Evolutionary conservation across 2,329 filamentous ascomycete species (phyloP).

Genomic region (Cyanodermella asteris): DNA sequence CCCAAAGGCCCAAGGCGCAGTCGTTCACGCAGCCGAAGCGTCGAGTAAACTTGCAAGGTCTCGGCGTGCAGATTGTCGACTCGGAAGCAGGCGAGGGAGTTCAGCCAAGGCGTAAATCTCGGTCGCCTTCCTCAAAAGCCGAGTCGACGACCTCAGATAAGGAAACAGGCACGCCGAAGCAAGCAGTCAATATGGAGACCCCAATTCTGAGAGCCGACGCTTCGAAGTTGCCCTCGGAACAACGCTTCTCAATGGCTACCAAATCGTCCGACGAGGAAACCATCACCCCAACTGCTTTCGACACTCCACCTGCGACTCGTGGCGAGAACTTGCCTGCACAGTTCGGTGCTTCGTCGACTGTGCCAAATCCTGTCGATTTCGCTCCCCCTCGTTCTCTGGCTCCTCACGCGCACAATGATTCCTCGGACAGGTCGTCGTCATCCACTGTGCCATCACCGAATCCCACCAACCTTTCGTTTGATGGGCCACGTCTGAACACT

Average conservation of each 20-base stretch:
- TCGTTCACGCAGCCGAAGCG: not conserved
- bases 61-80: slow-evolving; percentile 7
- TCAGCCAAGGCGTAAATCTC: slow-evolving; percentile 1
- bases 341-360: slow-evolving; percentile 11
- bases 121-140: not conserved
- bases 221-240: no score
- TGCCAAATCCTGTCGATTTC: slow-evolving; percentile 21
- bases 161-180: no score
- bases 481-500: slow-evolving; percentile 19
- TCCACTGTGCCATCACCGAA: slow-evolving; percentile 25
- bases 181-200: no score
- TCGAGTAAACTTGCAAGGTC: slow-evolving; percentile 1
- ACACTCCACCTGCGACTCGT: no score
- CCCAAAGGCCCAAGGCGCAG: not conserved
- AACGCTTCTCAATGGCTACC: slow-evolving; percentile 4
- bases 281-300: slow-evolving; percentile 5
- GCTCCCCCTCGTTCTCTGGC: no score
- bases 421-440: no score
- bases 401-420: no score
- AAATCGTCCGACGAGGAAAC: slow-evolving; percentile 7
- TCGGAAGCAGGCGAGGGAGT: slow-evolving; percentile 2
- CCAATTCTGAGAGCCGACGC: no score
- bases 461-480: slow-evolving; percentile 18
- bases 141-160: no score
- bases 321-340: slow-evolving; percentile 6